Base-by-base conservation (phyloP, 139 green algal species). In the Nannochloris sp. region DNA sequence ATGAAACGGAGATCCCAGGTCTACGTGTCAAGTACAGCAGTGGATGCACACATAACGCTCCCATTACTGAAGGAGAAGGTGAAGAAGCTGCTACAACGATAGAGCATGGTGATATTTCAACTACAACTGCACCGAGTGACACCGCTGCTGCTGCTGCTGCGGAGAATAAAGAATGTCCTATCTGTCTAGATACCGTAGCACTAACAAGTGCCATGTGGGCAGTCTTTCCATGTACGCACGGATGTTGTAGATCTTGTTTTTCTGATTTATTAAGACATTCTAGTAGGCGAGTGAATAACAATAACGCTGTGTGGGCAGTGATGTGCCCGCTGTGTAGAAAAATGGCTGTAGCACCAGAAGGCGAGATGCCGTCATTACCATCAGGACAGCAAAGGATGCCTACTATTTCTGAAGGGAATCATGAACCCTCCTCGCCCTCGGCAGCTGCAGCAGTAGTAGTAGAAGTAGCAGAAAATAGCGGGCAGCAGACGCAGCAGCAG, bases 221-320 rank as follows among this genome's bases (percentile, higher is more conserved):
- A 27, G 24, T 34, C 30, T 74, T 68, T 46, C 67, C 67, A 19
- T 74, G 67, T 34, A 30, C 35, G 13, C 67, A 74, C 44, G 59
- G 46, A n/a, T 34, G 46, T 7, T 74, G 67, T 48, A n/a, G 3
- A 23, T 19, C 9, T 15, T 74, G 67, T 29, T 19, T 61, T 2
- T 19, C 15, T 3, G 67, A 74, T 54, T 7, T 74, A 29, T 36
- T 74, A 14, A 39, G 33, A 42, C 54, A 46, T 51, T 61, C 29
- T 38, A n/a, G 10, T 23, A 32, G 47, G 14, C 57, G 45, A 25
- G 27, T 47, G 62, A 2, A 12, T 12, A 45, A 45, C 37, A 60
- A 63, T 63, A 23, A 30, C 9, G 51, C 35, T 8, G 29, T 14
- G 6, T 25, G 24, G 34, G 33, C 34, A 32, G 42, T 65, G 1